Conservation (phyloP, 805 yeast genomes). For the Wickerhamomyces canadensis region DNA sequence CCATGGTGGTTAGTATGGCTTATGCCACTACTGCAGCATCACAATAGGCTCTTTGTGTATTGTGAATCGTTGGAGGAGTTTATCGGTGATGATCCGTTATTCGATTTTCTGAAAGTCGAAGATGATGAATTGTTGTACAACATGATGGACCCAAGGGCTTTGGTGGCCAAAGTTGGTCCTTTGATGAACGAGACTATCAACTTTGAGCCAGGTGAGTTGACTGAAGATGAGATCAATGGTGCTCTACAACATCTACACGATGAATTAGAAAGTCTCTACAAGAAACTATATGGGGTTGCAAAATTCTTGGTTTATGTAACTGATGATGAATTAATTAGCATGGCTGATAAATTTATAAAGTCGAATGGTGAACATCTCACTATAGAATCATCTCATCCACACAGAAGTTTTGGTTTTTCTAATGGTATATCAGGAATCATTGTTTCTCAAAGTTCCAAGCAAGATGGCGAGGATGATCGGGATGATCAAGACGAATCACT, state of each 20-base stretch:
- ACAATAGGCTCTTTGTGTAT: no score
- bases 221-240: slow-evolving; percentile 7
- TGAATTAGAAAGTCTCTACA: slow-evolving; percentile 11
- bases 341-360: slow-evolving; percentile 8
- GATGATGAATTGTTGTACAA: slow-evolving; percentile 3
- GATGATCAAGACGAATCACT: not conserved
- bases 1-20: not conserved
- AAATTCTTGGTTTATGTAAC: slow-evolving; percentile 11
- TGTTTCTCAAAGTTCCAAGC: no score
- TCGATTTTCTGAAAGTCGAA: slow-evolving; percentile 3
- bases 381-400: slow-evolving; percentile 3
- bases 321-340: slow-evolving; percentile 10
- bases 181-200: slow-evolving; percentile 5
- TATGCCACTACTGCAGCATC: no score
- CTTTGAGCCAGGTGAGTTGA: slow-evolving; percentile 3
- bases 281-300: slow-evolving; percentile 11
- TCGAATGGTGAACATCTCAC: slow-evolving; percentile 1
- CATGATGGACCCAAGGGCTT: slow-evolving; percentile 2
- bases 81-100: slow-evolving; percentile 3
- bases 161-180: slow-evolving; percentile 6
- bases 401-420: slow-evolving; percentile 1
- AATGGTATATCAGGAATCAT: no score
- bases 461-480: slow-evolving; percentile 2
- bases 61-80: not conserved
- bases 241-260: slow-evolving; percentile 9